These are phyloP conservation scores for Huntiella savannae DNA, from an alignment of 2,329 filamentous ascomycete species.

Conservation along the genomic window DNA sequence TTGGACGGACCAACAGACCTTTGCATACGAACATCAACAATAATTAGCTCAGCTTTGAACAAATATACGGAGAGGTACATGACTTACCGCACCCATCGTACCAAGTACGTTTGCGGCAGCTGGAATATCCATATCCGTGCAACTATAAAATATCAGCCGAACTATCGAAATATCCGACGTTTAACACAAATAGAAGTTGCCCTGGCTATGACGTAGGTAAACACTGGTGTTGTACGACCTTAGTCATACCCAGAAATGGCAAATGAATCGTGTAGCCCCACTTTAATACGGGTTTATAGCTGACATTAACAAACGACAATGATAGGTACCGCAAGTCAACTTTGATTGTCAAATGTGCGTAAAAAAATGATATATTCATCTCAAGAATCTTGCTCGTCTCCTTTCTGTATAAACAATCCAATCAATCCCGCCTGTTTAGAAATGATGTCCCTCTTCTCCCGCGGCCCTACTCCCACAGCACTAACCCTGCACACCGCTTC, in stretches of 20 bases:
- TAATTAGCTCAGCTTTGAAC: background rate
- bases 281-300: no score
- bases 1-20: constrained; percentile 46
- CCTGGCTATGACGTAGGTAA: no score
- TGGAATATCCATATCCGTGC: constrained; percentile 30
- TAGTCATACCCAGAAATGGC: no score
- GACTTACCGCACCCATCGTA: constrained; percentile 34
- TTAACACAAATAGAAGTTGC: background rate
- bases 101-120: constrained; percentile 38
- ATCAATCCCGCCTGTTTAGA: constrained; percentile 48
- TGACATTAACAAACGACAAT: no score
- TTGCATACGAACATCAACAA: background rate
- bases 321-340: no score
- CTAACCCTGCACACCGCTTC: constrained; percentile 37
- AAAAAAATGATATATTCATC: no score
- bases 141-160: background rate
- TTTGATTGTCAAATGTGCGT: no score
- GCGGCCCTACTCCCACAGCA: constrained; percentile 28
- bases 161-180: background rate
- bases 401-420: constrained; percentile 40
- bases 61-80: background rate
- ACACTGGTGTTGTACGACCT: background rate
- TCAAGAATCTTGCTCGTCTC: background rate
- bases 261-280: no score
- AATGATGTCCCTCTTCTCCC: constrained; percentile 31